Evolutionary conservation across 805 yeast genomes (phyloP), one percentile per base, ranked within the genome.

Genomic region (Cephaloascus albidus): DNA sequence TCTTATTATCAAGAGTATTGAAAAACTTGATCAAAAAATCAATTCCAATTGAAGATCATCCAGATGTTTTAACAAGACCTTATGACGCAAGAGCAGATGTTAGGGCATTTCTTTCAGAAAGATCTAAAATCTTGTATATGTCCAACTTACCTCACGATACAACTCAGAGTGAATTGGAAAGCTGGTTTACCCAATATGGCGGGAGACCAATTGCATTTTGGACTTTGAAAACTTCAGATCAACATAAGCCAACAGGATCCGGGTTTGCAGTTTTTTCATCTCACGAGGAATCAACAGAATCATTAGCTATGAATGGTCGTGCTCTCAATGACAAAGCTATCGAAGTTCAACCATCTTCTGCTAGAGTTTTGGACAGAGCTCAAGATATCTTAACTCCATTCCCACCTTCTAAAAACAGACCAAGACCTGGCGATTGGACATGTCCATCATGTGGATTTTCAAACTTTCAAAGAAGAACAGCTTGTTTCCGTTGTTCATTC

Each of bases 401-500:
- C 61, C 95, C 96, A 14, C 78, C 82, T 23, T 83, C 86, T 48
- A 75, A 76, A 44, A 88, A 89, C 59, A 72, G 93, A 50, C 95
- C 96, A 18, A 71, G 97, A 53, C 97, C 97, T 0, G 97, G 97
- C 17, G 97, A 89, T 57, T 89, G 97, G 97, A 85, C 85, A n/a
- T 89, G 97, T 59, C 95, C 96, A 19, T 80, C 89, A 4, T 89
- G 97, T 68, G 96, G 96, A 1, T 89, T 89, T 53, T 85, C 95
- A 18, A 89, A 89, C 59, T 89, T 89, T 62, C 97, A 89, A 61
- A 75, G 96, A 52, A 74, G 97, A 59, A 84, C 94, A 2, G 94
- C 94, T 2, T 89, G 97, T 60, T 87, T 89, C 68, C 71, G 96
- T 45, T 89, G 97, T 56, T 81, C 90, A 2, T 87, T 83, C 61